Evolutionary conservation across 2,329 filamentous ascomycete genomes (phyloP), one percentile per base, ranked within the genome.

Genomic region (Rosellinia necatrix): DNA sequence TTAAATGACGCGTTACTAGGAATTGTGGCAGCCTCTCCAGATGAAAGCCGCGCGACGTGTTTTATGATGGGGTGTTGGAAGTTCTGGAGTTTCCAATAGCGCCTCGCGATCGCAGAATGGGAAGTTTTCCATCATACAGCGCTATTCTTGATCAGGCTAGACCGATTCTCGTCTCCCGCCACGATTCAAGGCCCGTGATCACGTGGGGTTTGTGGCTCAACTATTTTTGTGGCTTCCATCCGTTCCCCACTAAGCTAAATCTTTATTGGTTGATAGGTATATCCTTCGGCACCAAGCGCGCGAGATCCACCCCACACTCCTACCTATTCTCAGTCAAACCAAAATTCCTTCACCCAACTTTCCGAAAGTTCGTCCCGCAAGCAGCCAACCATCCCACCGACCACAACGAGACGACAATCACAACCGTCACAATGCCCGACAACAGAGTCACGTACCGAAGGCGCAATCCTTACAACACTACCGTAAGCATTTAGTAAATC

Each of bases 391-490:
- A 65, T 64, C 59, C 64, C 58, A 48, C 58, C 55, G 25, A 58
- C 44, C 13, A 38, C 49, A 32, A 50, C 53, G 46, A 47, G 12
- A 47, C 46, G 38, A 55, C 55, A 55, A 57, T 25, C 49, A 57
- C 49, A 62, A 68, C 71, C 64, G 77, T 74, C 78, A 83, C 74
- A 78, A 85, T 85, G 82, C 75, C 78, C 68, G 74, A 79, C 75
- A 78, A 81, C 73, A 75, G 82, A 76, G 81, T 85, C 69, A 84
- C 81, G 72, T 86, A 89, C 83, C 17, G 58, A 53, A 46, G 58
- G 58, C 66, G 65, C 59, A 64, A 61, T 43, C 61, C 54, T 24
- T 57, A 58, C 47, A 60, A 56, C 41, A 56, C 49, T 8, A 53
- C 41, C 17, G 49, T 60, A 49, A 58, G 50, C 46, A 41, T 25